Evolutionary conservation across 1,284 basidiomycete genomes (phyloP), one percentile per base, ranked within the genome.

Genomic region (Peniophora sp.): DNA sequence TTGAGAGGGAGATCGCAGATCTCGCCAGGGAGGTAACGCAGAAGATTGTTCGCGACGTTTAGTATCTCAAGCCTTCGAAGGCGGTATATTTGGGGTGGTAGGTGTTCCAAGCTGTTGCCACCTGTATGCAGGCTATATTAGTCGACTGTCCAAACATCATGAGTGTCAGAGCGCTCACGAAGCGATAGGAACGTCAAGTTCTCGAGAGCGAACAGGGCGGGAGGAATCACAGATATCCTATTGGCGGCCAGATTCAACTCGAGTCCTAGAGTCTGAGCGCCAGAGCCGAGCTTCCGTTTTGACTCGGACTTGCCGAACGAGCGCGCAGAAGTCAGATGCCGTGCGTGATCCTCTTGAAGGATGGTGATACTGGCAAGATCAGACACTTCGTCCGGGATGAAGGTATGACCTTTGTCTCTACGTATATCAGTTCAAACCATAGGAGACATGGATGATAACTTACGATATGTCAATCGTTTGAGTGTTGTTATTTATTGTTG

Each of bases 11-110:
- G 75, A 25, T 65, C 56, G 14, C 73, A 62, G 62, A 90, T 75
- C 59, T 89, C 85, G 3, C 81, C 73, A 11, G 87, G 87, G 0
- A 89, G 66, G 61, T 77, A 84, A 48, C 60, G 59, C 1, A 90
- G 65, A 32, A 66, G 65, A 63, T 90, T 89, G 51, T 72, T 71
- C 0, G 79, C 71, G 2, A 90, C 59, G 54, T 86, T 85, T 11
- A 89, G 70, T 43, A 79, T 75, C 36, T 70, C 68, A 2, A 90
- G 71, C 46, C 76, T 75, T 2, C 60, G 66, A 8, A 89, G 68
- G 9, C 67, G 67, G 12, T 63, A 68, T 43, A 89, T 83, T 50
- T 85, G 82, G 0, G 86, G 78, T 1, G 86, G 85, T n/a, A 89
- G 61, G 43, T 67, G 66, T 0, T 66, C 72, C 5, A 89, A 65